Conservation (phyloP, 768 basidiomycete genomes). For the Candolleomyces eurysporus region DNA sequence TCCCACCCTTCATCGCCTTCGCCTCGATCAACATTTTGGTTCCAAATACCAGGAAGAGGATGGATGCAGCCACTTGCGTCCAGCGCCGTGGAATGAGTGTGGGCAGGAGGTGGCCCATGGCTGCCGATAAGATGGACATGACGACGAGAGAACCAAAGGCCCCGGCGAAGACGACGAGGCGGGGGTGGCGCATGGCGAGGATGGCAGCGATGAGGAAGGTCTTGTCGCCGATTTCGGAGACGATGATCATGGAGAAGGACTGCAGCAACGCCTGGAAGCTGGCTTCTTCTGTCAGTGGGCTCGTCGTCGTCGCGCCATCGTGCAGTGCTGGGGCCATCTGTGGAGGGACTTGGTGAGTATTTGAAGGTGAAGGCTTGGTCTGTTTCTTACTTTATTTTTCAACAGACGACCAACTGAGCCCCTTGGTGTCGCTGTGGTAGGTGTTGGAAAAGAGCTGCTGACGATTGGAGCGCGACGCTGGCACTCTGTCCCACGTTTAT, state of each 20-base stretch:
- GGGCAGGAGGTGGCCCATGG: constrained; percentile 88
- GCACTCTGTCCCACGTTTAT: too few relatives aligned
- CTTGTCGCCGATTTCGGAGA: constrained; percentile 95
- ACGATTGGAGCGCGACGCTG: too few relatives aligned
- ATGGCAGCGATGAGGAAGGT: constrained; percentile 86
- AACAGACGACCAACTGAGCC: too few relatives aligned
- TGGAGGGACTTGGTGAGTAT: too few relatives aligned
- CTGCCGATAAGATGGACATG: constrained; percentile 93
- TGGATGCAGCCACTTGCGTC: constrained; percentile 72
- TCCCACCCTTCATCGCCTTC: constrained; percentile 71
- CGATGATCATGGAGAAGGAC: constrained; percentile 87
- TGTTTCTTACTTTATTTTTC: too few relatives aligned
- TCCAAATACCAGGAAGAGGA: constrained; percentile 90
- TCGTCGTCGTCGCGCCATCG: neutral
- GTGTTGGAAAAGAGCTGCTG: too few relatives aligned
- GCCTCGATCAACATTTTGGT: constrained; percentile 87
- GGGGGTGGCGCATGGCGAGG: constrained; percentile 89
- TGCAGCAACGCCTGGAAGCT: constrained; percentile 62
- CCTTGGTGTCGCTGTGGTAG: too few relatives aligned
- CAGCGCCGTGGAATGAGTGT: constrained; percentile 68
- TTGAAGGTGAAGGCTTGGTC: too few relatives aligned
- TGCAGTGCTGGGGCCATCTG: neutral
- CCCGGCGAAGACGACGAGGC: constrained; percentile 81
- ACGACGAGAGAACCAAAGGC: constrained; percentile 84
- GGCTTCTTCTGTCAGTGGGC: constrained; percentile 17